Evolutionary conservation across 2,329 filamentous ascomycete genomes (phyloP).

Genomic region (Diplodia seriata): DNA sequence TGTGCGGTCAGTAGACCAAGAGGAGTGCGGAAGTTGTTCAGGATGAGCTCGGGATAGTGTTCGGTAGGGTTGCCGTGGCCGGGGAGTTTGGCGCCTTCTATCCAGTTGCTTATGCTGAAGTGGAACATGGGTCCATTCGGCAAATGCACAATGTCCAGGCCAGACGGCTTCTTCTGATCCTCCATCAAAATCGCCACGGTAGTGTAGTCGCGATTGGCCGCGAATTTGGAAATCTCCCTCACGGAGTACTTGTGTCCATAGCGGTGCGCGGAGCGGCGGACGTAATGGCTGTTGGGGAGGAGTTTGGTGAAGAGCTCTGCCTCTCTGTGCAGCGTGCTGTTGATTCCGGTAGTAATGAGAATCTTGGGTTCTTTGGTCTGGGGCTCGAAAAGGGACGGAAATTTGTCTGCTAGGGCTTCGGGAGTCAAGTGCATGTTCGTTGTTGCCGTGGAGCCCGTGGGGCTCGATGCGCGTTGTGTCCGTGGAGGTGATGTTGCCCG

Average conservation of each 20-base stretch:
- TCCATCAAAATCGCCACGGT: slow-evolving; percentile 86
- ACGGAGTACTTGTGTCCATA: slow-evolving; percentile 92
- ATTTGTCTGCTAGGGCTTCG: slow-evolving; percentile 66
- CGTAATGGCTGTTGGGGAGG: slow-evolving; percentile 82
- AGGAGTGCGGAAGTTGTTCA: slow-evolving; percentile 95
- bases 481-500: slow-evolving; percentile 49
- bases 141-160: slow-evolving; percentile 82
- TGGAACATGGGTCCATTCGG: slow-evolving; percentile 90
- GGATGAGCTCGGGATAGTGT: slow-evolving; percentile 85
- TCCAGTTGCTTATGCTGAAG: slow-evolving; percentile 88
- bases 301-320: slow-evolving; percentile 78
- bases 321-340: slow-evolving; percentile 85
- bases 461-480: slow-evolving; percentile 58
- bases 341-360: slow-evolving; percentile 88
- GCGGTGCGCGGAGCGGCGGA: slow-evolving; percentile 82
- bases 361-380: slow-evolving; percentile 72
- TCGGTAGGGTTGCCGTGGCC: slow-evolving; percentile 90
- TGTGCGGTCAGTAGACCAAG: slow-evolving; percentile 85
- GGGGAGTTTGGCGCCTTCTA: slow-evolving; percentile 84
- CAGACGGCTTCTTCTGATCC: slow-evolving; percentile 83
- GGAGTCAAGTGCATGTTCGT: slow-evolving; percentile 67
- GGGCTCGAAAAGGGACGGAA: slow-evolving; percentile 65
- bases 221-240: slow-evolving; percentile 87
- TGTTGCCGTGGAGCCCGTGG: slow-evolving; percentile 59
- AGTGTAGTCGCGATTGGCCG: slow-evolving; percentile 81